Base-by-base conservation (phyloP, 306 rosid genomes). In the Lathyrus tuberosus region DNA sequence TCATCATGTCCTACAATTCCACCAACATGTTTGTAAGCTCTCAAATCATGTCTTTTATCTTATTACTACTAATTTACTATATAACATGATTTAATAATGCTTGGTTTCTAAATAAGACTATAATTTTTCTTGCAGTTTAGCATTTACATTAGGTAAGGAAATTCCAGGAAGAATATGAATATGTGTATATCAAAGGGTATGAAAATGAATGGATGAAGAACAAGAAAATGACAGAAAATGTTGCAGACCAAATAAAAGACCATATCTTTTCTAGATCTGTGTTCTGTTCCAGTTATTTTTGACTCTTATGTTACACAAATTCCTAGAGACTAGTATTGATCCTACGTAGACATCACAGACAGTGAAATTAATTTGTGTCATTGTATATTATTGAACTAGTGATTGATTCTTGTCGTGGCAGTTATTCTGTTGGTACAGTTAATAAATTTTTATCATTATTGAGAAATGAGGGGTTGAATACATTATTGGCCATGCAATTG, bases 381-480 rank as follows among this genome's bases (percentile, higher is more conserved):
- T 48, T 62, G 61, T 58, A 46, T 61, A 76, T 72, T 72, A 73
- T 75, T 35, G n/a, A 51, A 30, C 26, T 26, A 65, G 79, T 20
- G 30, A 72, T 60, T 28, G 75, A 69, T 82, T 84, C 72, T 59
- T 64, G 74, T 69, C 69, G 80, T 73, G 74, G 76, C 77, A 67
- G 84, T 75, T 78, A 65, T 82, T 82, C 86, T 53, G 89, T 89
- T 86, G 81, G 84, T 84, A 74, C 88, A 72, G 89, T 84, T 86
- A 58, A 40, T 24, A 24, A 14, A 57, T 28, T 43, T 60, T 30
- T 6, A 71, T 70, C 59, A 43, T 77, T 80, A 67, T 84, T 83
- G 78, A 80, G 72, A 78, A 70, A 78, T 67, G 69, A 72, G 78
- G 30, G 59, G 71, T 61, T 74, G 82, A 82, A 28, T 56, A 20